Evolutionary conservation across 495 filamentous ascomycete species (phyloP).

Genomic region (Trichocladium antarcticum): DNA sequence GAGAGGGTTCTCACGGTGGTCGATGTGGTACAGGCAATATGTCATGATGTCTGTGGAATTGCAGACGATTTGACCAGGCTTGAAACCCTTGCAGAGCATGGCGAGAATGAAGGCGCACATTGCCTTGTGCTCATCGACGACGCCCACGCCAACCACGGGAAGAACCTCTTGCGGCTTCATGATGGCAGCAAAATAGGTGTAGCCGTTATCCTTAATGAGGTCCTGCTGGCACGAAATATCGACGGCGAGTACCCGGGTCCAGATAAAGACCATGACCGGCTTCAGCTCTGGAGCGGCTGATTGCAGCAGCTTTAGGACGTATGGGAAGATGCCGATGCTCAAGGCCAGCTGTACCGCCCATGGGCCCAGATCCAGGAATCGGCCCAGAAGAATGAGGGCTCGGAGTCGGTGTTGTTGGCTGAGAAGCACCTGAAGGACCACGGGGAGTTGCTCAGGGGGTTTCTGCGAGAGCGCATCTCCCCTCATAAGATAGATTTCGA

Average conservation of each 20-base stretch:
- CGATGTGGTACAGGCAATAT: slow-evolving; percentile 69
- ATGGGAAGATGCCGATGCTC: slow-evolving; percentile 97
- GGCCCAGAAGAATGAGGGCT: slow-evolving; percentile 83
- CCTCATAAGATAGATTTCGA: slow-evolving; percentile 89
- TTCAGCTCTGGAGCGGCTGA: slow-evolving; percentile 91
- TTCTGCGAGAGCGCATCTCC: slow-evolving; percentile 70
- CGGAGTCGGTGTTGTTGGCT: slow-evolving; percentile 92
- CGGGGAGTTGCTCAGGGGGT: slow-evolving; percentile 85
- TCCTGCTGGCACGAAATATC: slow-evolving; percentile 87
- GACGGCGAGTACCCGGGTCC: slow-evolving; percentile 92
- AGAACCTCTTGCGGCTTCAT: slow-evolving; percentile 74
- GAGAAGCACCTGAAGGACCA: slow-evolving; percentile 89
- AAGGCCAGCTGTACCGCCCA: slow-evolving; percentile 96
- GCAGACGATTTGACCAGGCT: slow-evolving; percentile 81
- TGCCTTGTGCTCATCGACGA: slow-evolving; percentile 85
- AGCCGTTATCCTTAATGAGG: slow-evolving; percentile 90
- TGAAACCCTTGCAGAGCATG: slow-evolving; percentile 90
- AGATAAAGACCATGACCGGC: slow-evolving; percentile 99
- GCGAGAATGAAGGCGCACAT: slow-evolving; percentile 98
- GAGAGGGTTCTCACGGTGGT: slow-evolving; percentile 72
- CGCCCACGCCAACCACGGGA: slow-evolving; percentile 68
- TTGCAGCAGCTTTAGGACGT: slow-evolving; percentile 90
- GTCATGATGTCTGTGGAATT: slow-evolving; percentile 75
- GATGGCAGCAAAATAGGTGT: slow-evolving; percentile 89
- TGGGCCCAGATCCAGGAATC: slow-evolving; percentile 87